Evolutionary conservation across 371 early-diverging fungal species (phyloP), one percentile per base, ranked within the genome.

Genomic region (Mucor saturninus): DNA sequence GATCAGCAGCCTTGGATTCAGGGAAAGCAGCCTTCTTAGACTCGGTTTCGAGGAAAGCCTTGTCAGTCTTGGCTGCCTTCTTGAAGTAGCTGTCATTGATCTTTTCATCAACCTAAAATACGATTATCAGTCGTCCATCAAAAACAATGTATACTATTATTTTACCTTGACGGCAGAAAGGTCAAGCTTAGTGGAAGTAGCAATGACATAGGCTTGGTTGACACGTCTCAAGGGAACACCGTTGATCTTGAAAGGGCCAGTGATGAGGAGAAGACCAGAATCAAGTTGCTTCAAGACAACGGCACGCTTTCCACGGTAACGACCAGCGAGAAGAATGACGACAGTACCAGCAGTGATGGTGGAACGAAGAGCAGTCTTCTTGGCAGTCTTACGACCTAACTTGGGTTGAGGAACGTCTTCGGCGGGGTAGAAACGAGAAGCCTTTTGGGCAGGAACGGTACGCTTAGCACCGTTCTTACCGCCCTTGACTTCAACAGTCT

Each of bases 161-260:
- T 28, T 48, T 76, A 93, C 88, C 82, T 83, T 83, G 77, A 91
- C 86, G 61, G 74, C 76, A 60, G 91, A 81, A 59, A 98, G 64
- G 69, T 97, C 95, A 57, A 98, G 80, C 89, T 95, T 95, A 85
- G 98, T 95, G 72, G 97, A 94, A 74, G 98, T 98, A 72, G 98
- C 96, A 78, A 97, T 92, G 67, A 95, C 98, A 83, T 96, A 98
- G 69, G 97, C 94, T 85, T 95, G 97, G 91, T 96, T 94, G 84
- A 98, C 96, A 64, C 98, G 95, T 69, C 94, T 89, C 69, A 98
- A 84, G 61, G 98, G 98, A 40, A 98, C 95, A 70, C 98, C 98
- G 90, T 98, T 98, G 82, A 96, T 76, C 87, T 91, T 92, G 93
- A 89, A 94, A 64, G 98, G 98, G 59, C 98, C 98, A 67, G 96